Base-by-base conservation (phyloP, 805 yeast species). In the Trichomonascus vanleenenianus region DNA sequence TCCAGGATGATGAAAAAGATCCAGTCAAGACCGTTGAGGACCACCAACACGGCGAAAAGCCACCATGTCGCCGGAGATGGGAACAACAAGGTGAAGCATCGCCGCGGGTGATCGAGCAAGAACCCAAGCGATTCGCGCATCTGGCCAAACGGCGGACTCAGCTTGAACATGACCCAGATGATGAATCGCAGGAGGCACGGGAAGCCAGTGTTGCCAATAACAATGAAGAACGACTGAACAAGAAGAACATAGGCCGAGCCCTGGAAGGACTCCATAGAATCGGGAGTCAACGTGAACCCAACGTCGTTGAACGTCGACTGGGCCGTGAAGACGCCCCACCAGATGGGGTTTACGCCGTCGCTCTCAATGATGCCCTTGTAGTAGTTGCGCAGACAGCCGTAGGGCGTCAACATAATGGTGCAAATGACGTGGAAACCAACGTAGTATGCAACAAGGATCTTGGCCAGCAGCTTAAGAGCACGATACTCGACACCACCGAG, bases 401-500 rank as follows among this genome's bases (percentile, higher is more conserved):
- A 93, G 1, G 72, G 69, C 14, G 63, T 48, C 8, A 65, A 32
- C 27, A 59, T 44, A n/a, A 68, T 44, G 1, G 85, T 80, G 0
- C 82, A 70, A 15, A 83, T 63, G 3, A 84, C 49, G 56, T 85
- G 87, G 57, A 86, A 79, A 0, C 96, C 95, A 46, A 88, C 51
- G 56, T 85, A 88, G 58, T 85, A 93, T 4, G 62, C 48, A 0
- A 78, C 59, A 11, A 91, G 64, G 39, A 91, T 75, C 51, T 75
- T 74, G 47, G 83, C 78, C 46, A 93, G 66, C 8, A 88, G 66
- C 58, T 87, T 87, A 47, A 85, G 73, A 0, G 99, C 87, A 38
- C 97, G 74, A 61, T 93, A 93, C 59, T 93, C 99, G 12, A 93
- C 96, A 42, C 98, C 99, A 33, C 98, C 99, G 33, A 93, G 67